Conservation (phyloP, 345 rosid species). For the Brassica cretica region DNA sequence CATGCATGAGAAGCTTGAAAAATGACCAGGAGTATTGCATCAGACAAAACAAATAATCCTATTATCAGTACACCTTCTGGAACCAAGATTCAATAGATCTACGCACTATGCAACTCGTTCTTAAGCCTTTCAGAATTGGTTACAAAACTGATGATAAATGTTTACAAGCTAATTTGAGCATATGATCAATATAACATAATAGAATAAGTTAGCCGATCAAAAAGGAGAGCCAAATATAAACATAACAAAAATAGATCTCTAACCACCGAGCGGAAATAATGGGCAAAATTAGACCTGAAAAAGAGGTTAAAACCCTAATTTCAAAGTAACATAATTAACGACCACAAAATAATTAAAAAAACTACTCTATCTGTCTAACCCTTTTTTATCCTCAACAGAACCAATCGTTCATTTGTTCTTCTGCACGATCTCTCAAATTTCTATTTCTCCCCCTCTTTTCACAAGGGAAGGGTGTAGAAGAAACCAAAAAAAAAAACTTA, state of each 20-base stretch:
- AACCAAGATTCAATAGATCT: not conserved
- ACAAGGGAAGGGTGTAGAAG: slow-evolving; percentile 48
- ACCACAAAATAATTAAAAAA: slow-evolving; percentile 33
- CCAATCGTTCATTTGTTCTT: slow-evolving; percentile 34
- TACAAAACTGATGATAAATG: slow-evolving; percentile 11
- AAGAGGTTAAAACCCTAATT: slow-evolving; percentile 25
- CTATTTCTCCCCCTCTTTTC: slow-evolving; percentile 39
- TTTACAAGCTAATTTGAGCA: slow-evolving; percentile 29
- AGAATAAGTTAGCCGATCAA: slow-evolving; percentile 6
- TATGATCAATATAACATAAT: not conserved
- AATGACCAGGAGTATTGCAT: not conserved
- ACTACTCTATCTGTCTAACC: slow-evolving; percentile 28
- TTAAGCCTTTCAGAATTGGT: slow-evolving; percentile 11
- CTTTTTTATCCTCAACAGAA: slow-evolving; percentile 32
- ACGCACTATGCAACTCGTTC: not conserved
- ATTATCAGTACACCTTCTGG: slow-evolving; percentile 11
- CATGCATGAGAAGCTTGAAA: slow-evolving; percentile 5
- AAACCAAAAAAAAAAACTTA: slow-evolving; percentile 7
- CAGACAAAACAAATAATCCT: not conserved
- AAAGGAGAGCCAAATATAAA: slow-evolving; percentile 29
- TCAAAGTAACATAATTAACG: slow-evolving; percentile 27
- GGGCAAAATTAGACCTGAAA: slow-evolving; percentile 30
- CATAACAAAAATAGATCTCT: slow-evolving; percentile 20
- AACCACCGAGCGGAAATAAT: slow-evolving; percentile 10
- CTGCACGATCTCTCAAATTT: slow-evolving; percentile 29